phyloP scores from a whole-genome alignment of 106 monocot genomes.

The Allium cepa region DNA sequence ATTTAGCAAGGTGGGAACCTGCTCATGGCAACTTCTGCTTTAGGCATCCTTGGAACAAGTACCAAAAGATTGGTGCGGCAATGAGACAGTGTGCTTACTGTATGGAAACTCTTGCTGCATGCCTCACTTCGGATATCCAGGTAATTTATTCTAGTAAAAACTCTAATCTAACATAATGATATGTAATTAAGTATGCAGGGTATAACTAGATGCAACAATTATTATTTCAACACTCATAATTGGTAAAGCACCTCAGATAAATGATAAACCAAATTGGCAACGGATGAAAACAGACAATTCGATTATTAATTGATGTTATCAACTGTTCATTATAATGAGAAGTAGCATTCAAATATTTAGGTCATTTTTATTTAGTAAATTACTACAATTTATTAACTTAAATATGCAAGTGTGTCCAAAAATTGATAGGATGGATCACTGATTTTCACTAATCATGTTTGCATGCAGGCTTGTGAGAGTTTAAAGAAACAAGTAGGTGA shows the following conservation, averaged over 20 bases:
- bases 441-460: neutral
- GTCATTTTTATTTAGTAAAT: neutral
- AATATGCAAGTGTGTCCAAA: neutral
- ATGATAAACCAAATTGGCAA: no score
- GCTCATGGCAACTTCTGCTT: constrained; percentile 18
- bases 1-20: constrained; percentile 29
- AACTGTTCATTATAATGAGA: no score
- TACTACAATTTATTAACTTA: neutral
- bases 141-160: constrained; percentile 3
- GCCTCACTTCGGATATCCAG: constrained; percentile 9
- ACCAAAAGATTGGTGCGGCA: constrained; percentile 11
- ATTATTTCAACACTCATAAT: no score
- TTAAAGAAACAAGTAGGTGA: constrained; percentile 11
- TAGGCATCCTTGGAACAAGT: constrained; percentile 19
- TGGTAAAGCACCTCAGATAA: no score
- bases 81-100: constrained; percentile 19
- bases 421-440: no score
- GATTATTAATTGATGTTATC: no score
- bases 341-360: no score
- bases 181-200: neutral
- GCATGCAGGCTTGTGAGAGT: constrained; percentile 9
- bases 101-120: constrained; percentile 12
- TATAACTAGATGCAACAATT: no score
- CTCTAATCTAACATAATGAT: neutral
- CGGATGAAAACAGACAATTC: no score